phyloP scores from a whole-genome alignment of 2,329 filamentous ascomycete genomes.

The Diaporthe batatas region DNA sequence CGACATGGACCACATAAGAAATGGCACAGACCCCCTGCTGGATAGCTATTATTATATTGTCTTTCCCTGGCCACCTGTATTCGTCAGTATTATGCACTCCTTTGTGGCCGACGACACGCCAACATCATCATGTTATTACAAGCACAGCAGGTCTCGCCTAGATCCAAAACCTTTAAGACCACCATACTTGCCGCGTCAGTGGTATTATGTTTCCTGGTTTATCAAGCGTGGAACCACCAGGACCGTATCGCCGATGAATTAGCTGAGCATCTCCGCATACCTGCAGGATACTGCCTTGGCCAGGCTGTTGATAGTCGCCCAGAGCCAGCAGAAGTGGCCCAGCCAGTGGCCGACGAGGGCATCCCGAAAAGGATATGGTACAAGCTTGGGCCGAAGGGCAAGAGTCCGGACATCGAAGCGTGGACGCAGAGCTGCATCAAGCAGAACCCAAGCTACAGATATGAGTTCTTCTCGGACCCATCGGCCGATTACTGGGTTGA shows the following conservation, averaged over 20 bases:
- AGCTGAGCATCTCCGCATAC: constrained; percentile 16
- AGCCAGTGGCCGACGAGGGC: background rate
- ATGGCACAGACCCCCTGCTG: background rate
- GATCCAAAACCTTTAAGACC: constrained; percentile 18
- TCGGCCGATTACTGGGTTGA: constrained; percentile 67
- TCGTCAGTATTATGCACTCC: background rate
- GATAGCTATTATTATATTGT: no score
- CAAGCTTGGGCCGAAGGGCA: constrained; percentile 54
- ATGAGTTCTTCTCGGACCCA: constrained; percentile 48
- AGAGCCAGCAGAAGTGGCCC: background rate
- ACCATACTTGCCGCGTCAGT: background rate
- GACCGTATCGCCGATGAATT: constrained; percentile 10
- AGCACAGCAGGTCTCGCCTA: constrained; percentile 12
- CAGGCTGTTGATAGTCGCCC: background rate
- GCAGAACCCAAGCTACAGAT: constrained; percentile 47
- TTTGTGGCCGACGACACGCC: background rate
- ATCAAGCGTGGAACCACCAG: constrained; percentile 19
- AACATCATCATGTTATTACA: constrained; percentile 24
- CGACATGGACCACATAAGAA: constrained; percentile 8
- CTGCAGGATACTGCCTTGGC: background rate
- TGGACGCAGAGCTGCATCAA: constrained; percentile 52
- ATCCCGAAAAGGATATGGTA: constrained; percentile 52
- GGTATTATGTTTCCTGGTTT: background rate
- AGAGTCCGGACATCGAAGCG: constrained; percentile 47
- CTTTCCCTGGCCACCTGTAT: background rate